These are phyloP conservation scores for Megacollybia marginata DNA, from an alignment of 768 basidiomycete species.

Conservation along the genomic window DNA sequence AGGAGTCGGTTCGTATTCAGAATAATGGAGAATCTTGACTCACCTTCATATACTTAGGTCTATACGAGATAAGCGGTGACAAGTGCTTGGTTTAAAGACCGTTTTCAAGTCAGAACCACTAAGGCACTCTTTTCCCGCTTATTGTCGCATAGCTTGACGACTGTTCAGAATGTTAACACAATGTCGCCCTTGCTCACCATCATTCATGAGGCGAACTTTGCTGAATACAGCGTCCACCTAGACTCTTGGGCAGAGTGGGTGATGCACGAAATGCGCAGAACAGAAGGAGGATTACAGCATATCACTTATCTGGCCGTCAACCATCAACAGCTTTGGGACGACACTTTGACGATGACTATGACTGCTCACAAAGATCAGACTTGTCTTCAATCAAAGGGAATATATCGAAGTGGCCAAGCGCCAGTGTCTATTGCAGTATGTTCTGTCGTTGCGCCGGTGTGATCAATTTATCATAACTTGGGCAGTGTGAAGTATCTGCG, in stretches of 20 bases:
- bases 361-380: constrained; percentile 47
- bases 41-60: constrained; percentile 17
- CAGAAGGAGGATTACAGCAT: constrained; percentile 39
- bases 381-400: constrained; percentile 39
- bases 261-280: constrained; percentile 39
- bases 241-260: constrained; percentile 47
- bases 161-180: constrained; percentile 44
- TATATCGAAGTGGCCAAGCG: constrained; percentile 51
- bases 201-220: constrained; percentile 29
- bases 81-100: constrained; percentile 38
- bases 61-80: constrained; percentile 36
- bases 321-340: constrained; percentile 46
- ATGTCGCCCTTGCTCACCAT: constrained; percentile 45
- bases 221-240: constrained; percentile 28
- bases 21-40: not conserved
- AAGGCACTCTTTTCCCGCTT: constrained; percentile 21
- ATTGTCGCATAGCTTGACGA: not conserved
- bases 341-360: constrained; percentile 53
- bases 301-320: constrained; percentile 36
- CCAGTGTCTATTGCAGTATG: constrained; percentile 36
- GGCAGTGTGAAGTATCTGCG: constrained; percentile 37
- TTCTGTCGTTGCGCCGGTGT: too few relatives aligned
- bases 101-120: constrained; percentile 41
- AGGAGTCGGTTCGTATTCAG: constrained; percentile 25
- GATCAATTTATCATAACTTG: not conserved